A percentile compares a stretch with the other conserved stretches of the same genome.
phyloP scores from a whole-genome alignment of 1,284 basidiomycete genomes.

The Ustilago bromivora region DNA sequence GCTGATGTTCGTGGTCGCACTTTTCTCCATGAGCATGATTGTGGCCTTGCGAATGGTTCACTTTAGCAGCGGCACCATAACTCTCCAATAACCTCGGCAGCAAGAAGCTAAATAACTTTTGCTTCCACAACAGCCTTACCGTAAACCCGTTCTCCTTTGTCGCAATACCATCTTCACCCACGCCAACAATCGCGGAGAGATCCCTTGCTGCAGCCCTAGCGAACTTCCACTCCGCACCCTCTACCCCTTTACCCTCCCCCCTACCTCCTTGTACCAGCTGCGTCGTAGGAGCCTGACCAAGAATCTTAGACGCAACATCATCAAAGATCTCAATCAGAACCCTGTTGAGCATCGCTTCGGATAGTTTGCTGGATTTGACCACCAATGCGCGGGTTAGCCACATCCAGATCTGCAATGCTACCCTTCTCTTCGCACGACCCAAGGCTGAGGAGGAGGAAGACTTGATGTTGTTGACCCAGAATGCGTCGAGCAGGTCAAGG shows the following conservation, averaged over 20 bases:
- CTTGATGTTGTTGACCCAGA: slow-evolving; percentile 47
- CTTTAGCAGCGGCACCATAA: slow-evolving; percentile 16
- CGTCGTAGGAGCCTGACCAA: not conserved
- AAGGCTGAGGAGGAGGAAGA: not conserved
- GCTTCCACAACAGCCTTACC: slow-evolving; percentile 74
- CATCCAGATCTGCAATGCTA: slow-evolving; percentile 56
- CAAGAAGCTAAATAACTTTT: slow-evolving; percentile 82
- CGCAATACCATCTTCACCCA: slow-evolving; percentile 48
- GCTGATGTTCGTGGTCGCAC: slow-evolving; percentile 16
- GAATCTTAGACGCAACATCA: slow-evolving; percentile 10
- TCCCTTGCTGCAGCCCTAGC: slow-evolving; percentile 31
- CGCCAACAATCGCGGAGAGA: slow-evolving; percentile 38
- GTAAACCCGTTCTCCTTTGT: slow-evolving; percentile 59
- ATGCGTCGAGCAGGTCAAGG: slow-evolving; percentile 38
- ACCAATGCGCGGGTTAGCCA: slow-evolving; percentile 58
- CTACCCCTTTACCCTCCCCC: slow-evolving; percentile 5
- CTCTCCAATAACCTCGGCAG: slow-evolving; percentile 79
- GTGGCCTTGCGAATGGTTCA: slow-evolving; percentile 12
- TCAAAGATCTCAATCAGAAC: slow-evolving; percentile 53
- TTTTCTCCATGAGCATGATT: slow-evolving; percentile 10
- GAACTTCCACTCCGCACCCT: slow-evolving; percentile 37
- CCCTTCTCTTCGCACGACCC: not conserved
- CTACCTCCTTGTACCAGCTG: slow-evolving; percentile 16
- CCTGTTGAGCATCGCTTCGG: slow-evolving; percentile 54
- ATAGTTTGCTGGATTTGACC: slow-evolving; percentile 45